phyloP scores from a whole-genome alignment of 2,329 filamentous ascomycete species.

The Venturia oleaginea region DNA sequence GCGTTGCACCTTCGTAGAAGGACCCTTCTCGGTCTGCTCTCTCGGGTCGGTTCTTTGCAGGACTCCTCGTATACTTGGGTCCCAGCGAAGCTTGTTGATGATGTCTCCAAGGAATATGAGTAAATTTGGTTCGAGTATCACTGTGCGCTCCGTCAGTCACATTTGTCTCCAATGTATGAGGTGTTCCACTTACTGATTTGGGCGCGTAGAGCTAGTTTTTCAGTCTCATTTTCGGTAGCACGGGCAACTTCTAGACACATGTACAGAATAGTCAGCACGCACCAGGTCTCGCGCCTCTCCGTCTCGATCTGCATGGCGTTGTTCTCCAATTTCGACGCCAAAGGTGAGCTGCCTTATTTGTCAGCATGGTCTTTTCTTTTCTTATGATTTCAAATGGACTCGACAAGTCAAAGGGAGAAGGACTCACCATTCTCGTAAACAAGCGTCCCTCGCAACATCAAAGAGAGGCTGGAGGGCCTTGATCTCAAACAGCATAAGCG shows the following conservation, averaged over 20 bases:
- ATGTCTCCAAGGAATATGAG: constrained; percentile 61
- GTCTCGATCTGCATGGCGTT: constrained; percentile 28
- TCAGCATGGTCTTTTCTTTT: neutral
- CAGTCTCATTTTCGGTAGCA: constrained; percentile 24
- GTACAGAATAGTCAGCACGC: constrained; percentile 40
- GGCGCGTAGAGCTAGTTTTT: constrained; percentile 17
- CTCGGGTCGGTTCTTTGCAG: constrained; percentile 8
- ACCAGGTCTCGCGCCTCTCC: constrained; percentile 39
- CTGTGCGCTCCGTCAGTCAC: neutral
- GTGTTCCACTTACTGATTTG: constrained; percentile 21
- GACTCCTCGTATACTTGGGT: constrained; percentile 21
- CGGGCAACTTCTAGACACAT: constrained; percentile 39
- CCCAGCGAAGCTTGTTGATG: constrained; percentile 45
- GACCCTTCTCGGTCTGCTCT: constrained; percentile 10
- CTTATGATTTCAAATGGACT: neutral
- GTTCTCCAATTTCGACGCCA: constrained; percentile 12
- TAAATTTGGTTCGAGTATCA: constrained; percentile 41
- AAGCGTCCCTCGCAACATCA: constrained; percentile 28
- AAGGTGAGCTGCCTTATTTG: neutral
- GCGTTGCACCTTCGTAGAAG: constrained; percentile 24
- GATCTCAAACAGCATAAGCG: constrained; percentile 30
- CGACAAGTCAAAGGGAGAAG: neutral
- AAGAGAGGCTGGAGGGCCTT: constrained; percentile 34
- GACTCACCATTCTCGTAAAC: constrained; percentile 20
- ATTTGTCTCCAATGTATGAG: constrained; percentile 16